Percentiles rank a stretch among this genome's conserved stretches.
Evolutionary conservation across 441 rosid genomes (phyloP).

Genomic region (Adansonia madagascariensis): DNA sequence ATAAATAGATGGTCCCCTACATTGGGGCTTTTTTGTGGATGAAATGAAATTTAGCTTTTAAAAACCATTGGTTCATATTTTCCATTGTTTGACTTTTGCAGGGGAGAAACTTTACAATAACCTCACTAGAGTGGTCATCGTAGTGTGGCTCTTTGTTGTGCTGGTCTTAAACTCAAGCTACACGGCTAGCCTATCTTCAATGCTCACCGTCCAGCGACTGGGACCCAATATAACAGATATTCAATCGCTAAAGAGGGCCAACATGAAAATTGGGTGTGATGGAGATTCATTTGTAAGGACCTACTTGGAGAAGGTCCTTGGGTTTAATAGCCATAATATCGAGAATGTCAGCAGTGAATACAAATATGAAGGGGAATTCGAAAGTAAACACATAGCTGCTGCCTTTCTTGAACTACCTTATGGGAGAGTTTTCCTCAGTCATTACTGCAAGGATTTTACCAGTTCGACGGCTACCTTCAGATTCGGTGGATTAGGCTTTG

Average conservation of each 20-base stretch:
- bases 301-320: constrained; percentile 38
- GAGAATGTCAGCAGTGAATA: constrained; percentile 21
- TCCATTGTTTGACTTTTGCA: constrained; percentile 22
- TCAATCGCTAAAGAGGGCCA: constrained; percentile 30
- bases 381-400: constrained; percentile 34
- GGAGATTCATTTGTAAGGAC: constrained; percentile 45
- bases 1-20: not conserved
- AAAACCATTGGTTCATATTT: not conserved
- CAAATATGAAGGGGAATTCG: constrained; percentile 16
- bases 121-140: constrained; percentile 45
- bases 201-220: constrained; percentile 47
- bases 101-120: constrained; percentile 47
- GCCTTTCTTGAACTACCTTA: constrained; percentile 58
- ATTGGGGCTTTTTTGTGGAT: not conserved
- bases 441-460: constrained; percentile 40
- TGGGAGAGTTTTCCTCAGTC: constrained; percentile 37
- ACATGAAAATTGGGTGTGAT: constrained; percentile 42
- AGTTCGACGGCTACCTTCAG: constrained; percentile 31
- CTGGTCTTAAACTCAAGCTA: constrained; percentile 56
- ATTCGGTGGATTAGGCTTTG: constrained; percentile 54
- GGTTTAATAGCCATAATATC: constrained; percentile 36
- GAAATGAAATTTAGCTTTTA: not conserved
- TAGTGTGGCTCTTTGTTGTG: constrained; percentile 57
- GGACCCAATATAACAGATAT: constrained; percentile 38
- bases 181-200: constrained; percentile 55